Base-by-base conservation (phyloP, 352 stramenopile species). In the Thalassiosira hispida region DNA sequence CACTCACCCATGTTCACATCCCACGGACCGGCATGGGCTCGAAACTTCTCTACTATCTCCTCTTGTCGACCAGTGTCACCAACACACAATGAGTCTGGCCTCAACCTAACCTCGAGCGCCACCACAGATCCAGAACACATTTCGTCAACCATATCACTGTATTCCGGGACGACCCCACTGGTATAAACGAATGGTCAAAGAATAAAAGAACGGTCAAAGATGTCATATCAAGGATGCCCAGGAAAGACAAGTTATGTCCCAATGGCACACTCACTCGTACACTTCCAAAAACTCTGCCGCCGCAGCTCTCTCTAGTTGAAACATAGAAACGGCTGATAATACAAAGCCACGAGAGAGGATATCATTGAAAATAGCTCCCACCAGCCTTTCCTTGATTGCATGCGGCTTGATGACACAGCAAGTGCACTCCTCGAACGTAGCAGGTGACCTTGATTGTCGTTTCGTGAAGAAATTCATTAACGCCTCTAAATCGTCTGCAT, bases 391-490 rank as follows among this genome's bases (percentile, higher is more conserved):
- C 69, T 96, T 97, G 4, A 98, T 85, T n/a, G 96, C 92, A 70
- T 98, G 96, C 4, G 95, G 96, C 57, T 97, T 91, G 5, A 98
- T 92, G 2, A 98, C 91, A 49, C 94, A 97, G 76, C 94, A 98
- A 0, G 95, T 97, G 69, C 94, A 98, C 92, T 94, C 67, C 29
- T 83, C 67, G 5, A 83, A 70, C 0, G 74, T 83, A 1, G 74
- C 74, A 40, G 73, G 74, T 8, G 52, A 66, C 40, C 20, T 9
- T 25, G 53, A 68, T 35, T 63, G 22, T 33, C 42, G 16, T 29
- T 44, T 52, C 25, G 70, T 63, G 63, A 82, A 82, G 29, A 82
- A 74, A 44, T 73, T 77, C 6, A 33, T 56, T 53, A 74, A 82
- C 18, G 42, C 11, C 22, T 47, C n/a, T 46, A 33, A 55, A 18